These are phyloP conservation scores for Rosa hybrid DNA, from an alignment of 331 rosid species.

Conservation along the genomic window DNA sequence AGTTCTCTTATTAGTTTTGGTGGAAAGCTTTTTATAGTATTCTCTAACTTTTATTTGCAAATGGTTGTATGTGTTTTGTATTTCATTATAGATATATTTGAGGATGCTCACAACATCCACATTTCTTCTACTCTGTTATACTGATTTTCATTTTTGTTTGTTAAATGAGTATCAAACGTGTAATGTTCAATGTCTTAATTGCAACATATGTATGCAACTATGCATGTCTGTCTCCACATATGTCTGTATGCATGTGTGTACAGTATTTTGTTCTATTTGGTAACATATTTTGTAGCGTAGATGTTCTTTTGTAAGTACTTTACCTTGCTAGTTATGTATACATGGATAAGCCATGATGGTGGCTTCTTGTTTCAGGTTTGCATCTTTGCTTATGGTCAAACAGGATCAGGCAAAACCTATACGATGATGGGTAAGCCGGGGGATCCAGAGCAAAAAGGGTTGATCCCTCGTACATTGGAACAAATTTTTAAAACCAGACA, in stretches of 20 bases:
- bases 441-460: conserved; percentile 72
- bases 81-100: background rate
- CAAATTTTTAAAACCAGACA: conserved; percentile 84
- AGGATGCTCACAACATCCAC: background rate
- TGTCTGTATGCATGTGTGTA: background rate
- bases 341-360: background rate
- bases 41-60: background rate
- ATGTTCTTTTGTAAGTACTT: background rate
- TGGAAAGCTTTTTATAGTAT: background rate
- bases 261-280: background rate
- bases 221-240: background rate
- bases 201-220: background rate
- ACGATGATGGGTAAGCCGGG: conserved; percentile 98
- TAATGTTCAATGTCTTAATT: background rate
- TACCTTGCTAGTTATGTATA: background rate
- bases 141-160: background rate
- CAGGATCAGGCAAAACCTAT: conserved; percentile 92
- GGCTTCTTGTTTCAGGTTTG: conserved; percentile 67
- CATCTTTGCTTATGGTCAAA: conserved; percentile 96
- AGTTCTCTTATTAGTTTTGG: background rate
- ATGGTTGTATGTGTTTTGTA: background rate
- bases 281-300: background rate
- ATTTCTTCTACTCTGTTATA: background rate
- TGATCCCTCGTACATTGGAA: conserved; percentile 93
- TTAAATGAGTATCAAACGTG: background rate